These are phyloP conservation scores for Dothideomycetes sp. DNA, from an alignment of 2,329 filamentous ascomycete species.

Conservation along the genomic window DNA sequence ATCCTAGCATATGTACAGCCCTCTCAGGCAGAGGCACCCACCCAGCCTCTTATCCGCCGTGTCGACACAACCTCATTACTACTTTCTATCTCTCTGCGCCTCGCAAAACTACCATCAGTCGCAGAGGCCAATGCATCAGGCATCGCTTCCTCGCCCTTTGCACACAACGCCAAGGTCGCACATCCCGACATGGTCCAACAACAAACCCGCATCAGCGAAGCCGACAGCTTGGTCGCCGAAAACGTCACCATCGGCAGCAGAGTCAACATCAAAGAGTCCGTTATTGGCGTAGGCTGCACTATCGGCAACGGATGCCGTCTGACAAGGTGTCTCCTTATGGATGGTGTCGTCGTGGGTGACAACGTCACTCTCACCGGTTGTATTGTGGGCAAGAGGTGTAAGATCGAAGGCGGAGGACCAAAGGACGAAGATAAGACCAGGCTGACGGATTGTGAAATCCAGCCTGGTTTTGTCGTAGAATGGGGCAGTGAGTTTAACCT, in stretches of 20 bases:
- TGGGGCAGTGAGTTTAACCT: slow-evolving; percentile 49
- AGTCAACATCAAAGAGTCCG: slow-evolving; percentile 82
- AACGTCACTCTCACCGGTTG: slow-evolving; percentile 79
- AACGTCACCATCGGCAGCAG: slow-evolving; percentile 87
- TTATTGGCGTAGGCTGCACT: slow-evolving; percentile 79
- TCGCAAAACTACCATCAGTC: slow-evolving; percentile 71
- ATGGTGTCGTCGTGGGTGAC: slow-evolving; percentile 76
- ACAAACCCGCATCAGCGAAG: slow-evolving; percentile 70
- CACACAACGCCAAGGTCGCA: slow-evolving; percentile 70
- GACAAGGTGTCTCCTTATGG: slow-evolving; percentile 85
- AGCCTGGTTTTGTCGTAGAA: slow-evolving; percentile 72
- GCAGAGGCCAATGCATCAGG: slow-evolving; percentile 49
- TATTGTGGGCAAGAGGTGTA: slow-evolving; percentile 70
- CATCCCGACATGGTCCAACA: slow-evolving; percentile 74
- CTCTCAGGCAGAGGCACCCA: slow-evolving; percentile 21
- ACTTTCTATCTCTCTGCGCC: slow-evolving; percentile 69
- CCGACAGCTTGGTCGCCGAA: slow-evolving; percentile 74
- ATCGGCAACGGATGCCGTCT: slow-evolving; percentile 80
- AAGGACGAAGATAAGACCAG: slow-evolving; percentile 37
- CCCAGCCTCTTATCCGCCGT: slow-evolving; percentile 62
- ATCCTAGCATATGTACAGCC: slow-evolving; percentile 78
- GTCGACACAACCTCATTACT: slow-evolving; percentile 82
- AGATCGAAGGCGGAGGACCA: slow-evolving; percentile 67
- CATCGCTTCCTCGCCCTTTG: slow-evolving; percentile 56
- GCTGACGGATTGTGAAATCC: slow-evolving; percentile 85